phyloP scores from a whole-genome alignment of 1,139 yeast genomes.

The Nadsonia starkeyi-henricii region DNA sequence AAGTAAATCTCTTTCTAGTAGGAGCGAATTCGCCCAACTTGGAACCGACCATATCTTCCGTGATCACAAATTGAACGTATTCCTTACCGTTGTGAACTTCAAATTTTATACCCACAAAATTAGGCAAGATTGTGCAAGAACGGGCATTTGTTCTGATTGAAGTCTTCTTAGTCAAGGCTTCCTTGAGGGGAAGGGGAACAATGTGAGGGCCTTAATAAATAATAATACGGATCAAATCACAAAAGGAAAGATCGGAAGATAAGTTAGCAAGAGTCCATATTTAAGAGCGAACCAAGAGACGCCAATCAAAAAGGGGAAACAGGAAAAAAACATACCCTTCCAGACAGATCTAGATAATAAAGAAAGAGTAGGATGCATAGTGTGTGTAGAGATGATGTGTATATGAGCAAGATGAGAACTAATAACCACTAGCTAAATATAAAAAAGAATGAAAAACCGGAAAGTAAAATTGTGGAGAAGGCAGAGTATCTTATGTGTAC shows the following conservation, averaged over 20 bases:
- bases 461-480: too few species aligned
- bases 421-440: too few species aligned
- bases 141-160: slow-evolving; percentile 93
- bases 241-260: too few species aligned
- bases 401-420: too few species aligned
- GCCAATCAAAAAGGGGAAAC: too few species aligned
- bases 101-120: slow-evolving; percentile 84
- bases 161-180: slow-evolving; percentile 65
- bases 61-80: slow-evolving; percentile 73
- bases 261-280: too few species aligned
- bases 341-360: slow-evolving; percentile 56
- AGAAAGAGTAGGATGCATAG: background rate
- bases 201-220: slow-evolving; percentile 63
- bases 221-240: background rate
- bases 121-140: slow-evolving; percentile 86
- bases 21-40: slow-evolving; percentile 93
- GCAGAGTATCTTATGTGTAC: too few species aligned
- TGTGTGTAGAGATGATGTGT: background rate
- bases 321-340: slow-evolving; percentile 41
- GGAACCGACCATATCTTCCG: slow-evolving; percentile 96
- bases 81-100: slow-evolving; percentile 95
- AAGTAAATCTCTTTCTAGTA: slow-evolving; percentile 75
- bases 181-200: slow-evolving; percentile 81
- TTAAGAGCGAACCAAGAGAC: too few species aligned
- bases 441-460: too few species aligned